Conservation (phyloP, 306 rosid species). For the Coriaria nepalensis region DNA sequence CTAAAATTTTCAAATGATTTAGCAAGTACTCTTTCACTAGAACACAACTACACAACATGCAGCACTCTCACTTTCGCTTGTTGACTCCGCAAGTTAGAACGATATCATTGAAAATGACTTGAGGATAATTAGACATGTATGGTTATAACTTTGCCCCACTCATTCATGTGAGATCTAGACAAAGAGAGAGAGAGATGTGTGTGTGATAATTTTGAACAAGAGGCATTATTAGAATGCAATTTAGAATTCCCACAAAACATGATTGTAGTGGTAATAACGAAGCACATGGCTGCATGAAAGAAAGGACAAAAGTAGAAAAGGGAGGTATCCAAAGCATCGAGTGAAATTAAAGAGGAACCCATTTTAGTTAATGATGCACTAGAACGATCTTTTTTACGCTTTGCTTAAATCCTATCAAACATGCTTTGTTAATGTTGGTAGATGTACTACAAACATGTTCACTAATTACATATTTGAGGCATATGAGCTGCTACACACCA, state of each 20-base stretch:
- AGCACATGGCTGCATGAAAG: conserved; percentile 64
- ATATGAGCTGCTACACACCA: conserved; percentile 20
- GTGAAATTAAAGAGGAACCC: conserved; percentile 3
- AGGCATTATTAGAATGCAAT: conserved; percentile 27
- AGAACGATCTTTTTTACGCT: conserved; percentile 14
- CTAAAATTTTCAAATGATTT: too few relatives aligned
- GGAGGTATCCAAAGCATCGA: conserved; percentile 18
- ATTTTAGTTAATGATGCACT: not conserved
- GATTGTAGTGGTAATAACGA: conserved; percentile 30
- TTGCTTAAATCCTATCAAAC: conserved; percentile 27
- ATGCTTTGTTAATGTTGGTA: conserved; percentile 39
- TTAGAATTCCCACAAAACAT: conserved; percentile 26
- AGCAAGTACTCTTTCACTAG: too few relatives aligned
- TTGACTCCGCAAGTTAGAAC: conserved; percentile 58
- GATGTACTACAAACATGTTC: conserved; percentile 37
- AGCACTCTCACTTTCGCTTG: conserved; percentile 30
- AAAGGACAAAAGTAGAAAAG: conserved; percentile 6
- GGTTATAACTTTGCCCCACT: conserved; percentile 21
- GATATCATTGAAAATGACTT: conserved; percentile 11
- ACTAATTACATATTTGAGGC: conserved; percentile 20
- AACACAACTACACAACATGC: too few relatives aligned
- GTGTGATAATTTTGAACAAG: too few relatives aligned
- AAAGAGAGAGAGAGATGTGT: too few relatives aligned
- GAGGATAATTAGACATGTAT: conserved; percentile 5
- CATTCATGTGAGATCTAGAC: not conserved